These are phyloP conservation scores for Diaporthe velutina DNA, from an alignment of 2,329 filamentous ascomycete genomes.

Conservation along the genomic window DNA sequence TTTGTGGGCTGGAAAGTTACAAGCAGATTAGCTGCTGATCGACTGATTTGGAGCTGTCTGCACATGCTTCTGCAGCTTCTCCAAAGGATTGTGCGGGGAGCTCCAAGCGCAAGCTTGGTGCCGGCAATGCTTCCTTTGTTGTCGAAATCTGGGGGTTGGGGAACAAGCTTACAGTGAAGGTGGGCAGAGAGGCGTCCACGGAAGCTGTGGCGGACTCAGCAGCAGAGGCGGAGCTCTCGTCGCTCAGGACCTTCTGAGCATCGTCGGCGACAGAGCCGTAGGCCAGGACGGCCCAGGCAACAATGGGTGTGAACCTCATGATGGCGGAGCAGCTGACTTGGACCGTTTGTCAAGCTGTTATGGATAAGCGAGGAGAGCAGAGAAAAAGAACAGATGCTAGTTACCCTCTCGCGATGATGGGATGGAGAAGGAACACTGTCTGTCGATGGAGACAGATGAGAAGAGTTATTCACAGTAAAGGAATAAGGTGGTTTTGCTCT, in stretches of 20 bases:
- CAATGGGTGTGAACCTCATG: conserved; percentile 88
- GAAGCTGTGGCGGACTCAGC: conserved; percentile 66
- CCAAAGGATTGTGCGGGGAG: neutral
- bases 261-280: conserved; percentile 79
- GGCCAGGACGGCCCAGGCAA: conserved; percentile 80
- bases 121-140: conserved; percentile 6
- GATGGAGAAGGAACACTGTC: conserved; percentile 20
- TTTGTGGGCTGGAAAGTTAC: conserved; percentile 76
- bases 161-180: conserved; percentile 82
- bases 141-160: conserved; percentile 15
- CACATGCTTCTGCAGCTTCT: neutral
- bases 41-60: neutral
- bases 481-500: conserved; percentile 47
- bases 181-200: conserved; percentile 76
- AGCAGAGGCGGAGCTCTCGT: conserved; percentile 58
- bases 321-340: conserved; percentile 50
- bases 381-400: conserved; percentile 30
- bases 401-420: conserved; percentile 19
- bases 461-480: conserved; percentile 47
- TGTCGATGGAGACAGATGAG: conserved; percentile 45
- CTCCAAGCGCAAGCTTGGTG: conserved; percentile 23
- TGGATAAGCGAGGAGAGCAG: conserved; percentile 17
- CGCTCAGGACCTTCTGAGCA: conserved; percentile 67
- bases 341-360: conserved; percentile 20
- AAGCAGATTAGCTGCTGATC: conserved; percentile 25